These are phyloP conservation scores for Alternaria arborescens DNA, from an alignment of 2,329 filamentous ascomycete species.

Conservation along the genomic window DNA sequence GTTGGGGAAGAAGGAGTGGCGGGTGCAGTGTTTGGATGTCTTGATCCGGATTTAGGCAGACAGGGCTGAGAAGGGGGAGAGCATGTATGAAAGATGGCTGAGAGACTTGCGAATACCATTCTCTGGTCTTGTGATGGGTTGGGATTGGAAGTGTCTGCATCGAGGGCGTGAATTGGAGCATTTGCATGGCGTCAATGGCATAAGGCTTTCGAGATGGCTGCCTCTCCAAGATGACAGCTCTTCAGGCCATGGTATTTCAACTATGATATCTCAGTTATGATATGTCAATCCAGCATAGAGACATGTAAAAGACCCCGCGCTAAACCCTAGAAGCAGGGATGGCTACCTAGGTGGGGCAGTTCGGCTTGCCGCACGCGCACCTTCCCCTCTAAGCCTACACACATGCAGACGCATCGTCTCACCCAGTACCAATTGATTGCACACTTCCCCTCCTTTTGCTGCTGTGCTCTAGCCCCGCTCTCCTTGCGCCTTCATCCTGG, in stretches of 20 bases:
- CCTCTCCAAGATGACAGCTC: not conserved
- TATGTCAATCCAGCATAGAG: conserved; percentile 2
- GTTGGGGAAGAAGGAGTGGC: conserved; percentile 85
- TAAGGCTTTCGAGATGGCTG: not conserved
- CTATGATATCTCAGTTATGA: not conserved
- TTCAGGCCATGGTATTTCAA: not conserved
- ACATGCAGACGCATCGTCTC: conserved; percentile 20
- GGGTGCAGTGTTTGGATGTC: conserved; percentile 89
- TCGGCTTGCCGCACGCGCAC: conserved; percentile 23
- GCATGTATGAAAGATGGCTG: no score
- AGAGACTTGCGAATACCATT: not conserved
- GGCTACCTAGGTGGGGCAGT: conserved; percentile 22
- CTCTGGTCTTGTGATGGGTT: not conserved
- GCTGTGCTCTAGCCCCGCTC: conserved; percentile 6
- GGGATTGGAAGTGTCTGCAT: conserved; percentile 21
- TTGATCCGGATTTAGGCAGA: conserved; percentile 70
- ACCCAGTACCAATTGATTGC: conserved; percentile 27
- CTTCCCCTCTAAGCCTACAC: conserved; percentile 23
- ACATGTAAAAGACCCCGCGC: conserved; percentile 21
- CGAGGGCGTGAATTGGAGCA: conserved; percentile 30
- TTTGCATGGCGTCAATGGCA: conserved; percentile 30
- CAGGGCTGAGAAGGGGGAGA: not conserved
- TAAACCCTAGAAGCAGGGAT: conserved; percentile 21
- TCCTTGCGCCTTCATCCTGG: conserved; percentile 40
- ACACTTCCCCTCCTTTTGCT: conserved; percentile 14